A percentile compares a stretch with the other conserved stretches of the same genome.
Conservation (phyloP, 1,284 basidiomycete genomes). For the Trichosporon faecale region DNA sequence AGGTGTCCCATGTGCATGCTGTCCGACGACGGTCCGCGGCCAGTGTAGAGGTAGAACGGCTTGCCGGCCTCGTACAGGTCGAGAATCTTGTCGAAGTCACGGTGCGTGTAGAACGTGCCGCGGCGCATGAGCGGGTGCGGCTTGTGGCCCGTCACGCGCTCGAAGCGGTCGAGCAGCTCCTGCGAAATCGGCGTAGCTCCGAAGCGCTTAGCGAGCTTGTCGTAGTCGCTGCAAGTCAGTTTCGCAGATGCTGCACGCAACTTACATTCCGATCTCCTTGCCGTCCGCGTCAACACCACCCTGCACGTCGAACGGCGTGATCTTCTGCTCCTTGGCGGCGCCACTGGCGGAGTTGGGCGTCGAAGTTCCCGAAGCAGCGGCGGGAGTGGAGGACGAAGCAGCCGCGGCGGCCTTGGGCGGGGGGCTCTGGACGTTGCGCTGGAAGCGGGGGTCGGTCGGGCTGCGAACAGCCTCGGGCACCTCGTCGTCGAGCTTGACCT, state of each 20-base stretch:
- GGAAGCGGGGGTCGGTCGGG: constrained; percentile 42
- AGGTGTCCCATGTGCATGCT: constrained; percentile 98
- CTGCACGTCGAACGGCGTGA: constrained; percentile 98
- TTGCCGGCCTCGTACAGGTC: constrained; percentile 95
- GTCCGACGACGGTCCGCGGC: constrained; percentile 91
- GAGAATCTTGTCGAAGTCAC: constrained; percentile 89
- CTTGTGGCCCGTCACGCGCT: constrained; percentile 80
- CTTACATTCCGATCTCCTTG: constrained; percentile 73
- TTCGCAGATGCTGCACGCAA: not conserved
- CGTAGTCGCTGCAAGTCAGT: constrained; percentile 67
- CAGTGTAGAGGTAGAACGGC: constrained; percentile 98
- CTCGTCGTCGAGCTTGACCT: constrained; percentile 48
- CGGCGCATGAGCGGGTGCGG: constrained; percentile 89
- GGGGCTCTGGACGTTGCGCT: constrained; percentile 25
- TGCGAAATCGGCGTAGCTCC: constrained; percentile 80
- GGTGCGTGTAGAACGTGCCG: constrained; percentile 97
- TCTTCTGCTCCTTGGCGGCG: constrained; percentile 65
- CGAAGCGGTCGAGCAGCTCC: constrained; percentile 81
- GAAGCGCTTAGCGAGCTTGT: constrained; percentile 91
- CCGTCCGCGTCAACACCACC: constrained; percentile 87
- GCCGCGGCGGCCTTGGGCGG: constrained; percentile 27
- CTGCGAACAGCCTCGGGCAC: constrained; percentile 51
- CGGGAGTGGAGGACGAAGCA: constrained; percentile 10
- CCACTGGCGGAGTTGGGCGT: not conserved
- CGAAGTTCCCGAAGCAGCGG: constrained; percentile 4